These are phyloP conservation scores for Athelia psychrophila DNA, from an alignment of 1,284 basidiomycete species.

Conservation along the genomic window DNA sequence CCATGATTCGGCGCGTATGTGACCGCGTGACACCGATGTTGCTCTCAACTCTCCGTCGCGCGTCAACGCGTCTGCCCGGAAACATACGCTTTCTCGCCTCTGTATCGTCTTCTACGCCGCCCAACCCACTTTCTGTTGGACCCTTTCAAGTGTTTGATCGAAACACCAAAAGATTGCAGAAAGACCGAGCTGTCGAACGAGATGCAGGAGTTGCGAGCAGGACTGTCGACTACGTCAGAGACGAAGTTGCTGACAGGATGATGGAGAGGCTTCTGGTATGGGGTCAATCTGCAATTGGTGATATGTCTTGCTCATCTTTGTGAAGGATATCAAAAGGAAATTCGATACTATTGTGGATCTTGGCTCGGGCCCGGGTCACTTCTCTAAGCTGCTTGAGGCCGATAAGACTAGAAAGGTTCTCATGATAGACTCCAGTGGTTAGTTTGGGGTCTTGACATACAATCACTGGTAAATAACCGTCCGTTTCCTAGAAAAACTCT, in stretches of 20 bases:
- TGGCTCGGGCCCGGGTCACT: conserved; percentile 93
- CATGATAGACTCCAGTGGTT: conserved; percentile 90
- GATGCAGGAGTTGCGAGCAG: conserved; percentile 61
- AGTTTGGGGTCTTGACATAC: conserved; percentile 16
- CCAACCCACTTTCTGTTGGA: conserved; percentile 41
- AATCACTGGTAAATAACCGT: conserved; percentile 2
- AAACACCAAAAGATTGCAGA: conserved; percentile 77
- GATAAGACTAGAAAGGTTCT: conserved; percentile 72
- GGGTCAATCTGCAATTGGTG: too few species aligned
- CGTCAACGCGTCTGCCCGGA: neutral
- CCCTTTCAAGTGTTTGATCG: conserved; percentile 91
- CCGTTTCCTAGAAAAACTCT: conserved; percentile 45
- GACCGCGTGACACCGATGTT: neutral
- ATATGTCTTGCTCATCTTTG: conserved; percentile 1
- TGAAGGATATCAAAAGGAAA: conserved; percentile 86
- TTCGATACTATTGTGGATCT: conserved; percentile 86
- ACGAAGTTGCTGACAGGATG: conserved; percentile 89
- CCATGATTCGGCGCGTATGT: neutral
- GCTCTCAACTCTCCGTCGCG: neutral
- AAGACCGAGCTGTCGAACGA: conserved; percentile 67
- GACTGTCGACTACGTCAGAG: conserved; percentile 89
- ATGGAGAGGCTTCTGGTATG: conserved; percentile 82
- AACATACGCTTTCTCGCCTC: conserved; percentile 31
- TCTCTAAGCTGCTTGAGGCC: conserved; percentile 80
- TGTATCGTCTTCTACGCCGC: conserved; percentile 30